These are phyloP conservation scores for Fusarium citri DNA, from an alignment of 2,329 filamentous ascomycete species.

Conservation along the genomic window DNA sequence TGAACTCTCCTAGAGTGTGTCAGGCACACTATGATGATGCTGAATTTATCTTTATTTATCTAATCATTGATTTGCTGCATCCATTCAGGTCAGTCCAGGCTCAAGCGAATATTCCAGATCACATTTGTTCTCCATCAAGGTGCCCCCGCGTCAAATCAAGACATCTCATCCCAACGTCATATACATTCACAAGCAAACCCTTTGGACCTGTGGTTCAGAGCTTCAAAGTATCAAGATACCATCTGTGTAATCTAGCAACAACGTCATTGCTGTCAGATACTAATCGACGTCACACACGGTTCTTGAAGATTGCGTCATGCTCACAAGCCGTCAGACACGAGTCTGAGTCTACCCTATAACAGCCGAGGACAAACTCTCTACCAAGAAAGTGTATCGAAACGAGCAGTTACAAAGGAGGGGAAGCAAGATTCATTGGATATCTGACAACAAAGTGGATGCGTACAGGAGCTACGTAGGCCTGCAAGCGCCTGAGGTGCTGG, in stretches of 20 bases:
- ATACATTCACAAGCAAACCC: not conserved
- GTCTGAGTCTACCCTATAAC: slow-evolving; percentile 37
- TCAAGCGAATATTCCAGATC: not conserved
- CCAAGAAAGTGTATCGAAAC: slow-evolving; percentile 11
- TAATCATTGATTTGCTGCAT: not conserved
- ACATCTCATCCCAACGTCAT: not conserved
- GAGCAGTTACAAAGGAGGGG: slow-evolving; percentile 28
- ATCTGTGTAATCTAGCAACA: not conserved
- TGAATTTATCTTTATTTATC: not conserved
- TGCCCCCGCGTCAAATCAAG: not conserved
- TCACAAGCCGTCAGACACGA: slow-evolving; percentile 1
- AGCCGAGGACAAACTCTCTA: slow-evolving; percentile 22
- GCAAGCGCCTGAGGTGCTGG: slow-evolving; percentile 1
- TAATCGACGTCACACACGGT: slow-evolving; percentile 10
- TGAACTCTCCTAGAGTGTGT: not conserved
- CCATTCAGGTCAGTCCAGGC: not conserved
- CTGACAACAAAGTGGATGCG: slow-evolving; percentile 24
- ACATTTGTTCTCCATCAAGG: not conserved
- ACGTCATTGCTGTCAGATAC: slow-evolving; percentile 28
- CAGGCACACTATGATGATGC: not conserved
- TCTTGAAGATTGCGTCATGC: slow-evolving; percentile 36
- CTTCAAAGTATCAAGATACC: not conserved
- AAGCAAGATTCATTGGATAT: slow-evolving; percentile 32
- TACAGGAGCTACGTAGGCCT: slow-evolving; percentile 28
- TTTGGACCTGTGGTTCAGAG: not conserved